Evolutionary conservation across 78 protist species (phyloP).

Genomic region (Emiliania huxleyi): DNA sequence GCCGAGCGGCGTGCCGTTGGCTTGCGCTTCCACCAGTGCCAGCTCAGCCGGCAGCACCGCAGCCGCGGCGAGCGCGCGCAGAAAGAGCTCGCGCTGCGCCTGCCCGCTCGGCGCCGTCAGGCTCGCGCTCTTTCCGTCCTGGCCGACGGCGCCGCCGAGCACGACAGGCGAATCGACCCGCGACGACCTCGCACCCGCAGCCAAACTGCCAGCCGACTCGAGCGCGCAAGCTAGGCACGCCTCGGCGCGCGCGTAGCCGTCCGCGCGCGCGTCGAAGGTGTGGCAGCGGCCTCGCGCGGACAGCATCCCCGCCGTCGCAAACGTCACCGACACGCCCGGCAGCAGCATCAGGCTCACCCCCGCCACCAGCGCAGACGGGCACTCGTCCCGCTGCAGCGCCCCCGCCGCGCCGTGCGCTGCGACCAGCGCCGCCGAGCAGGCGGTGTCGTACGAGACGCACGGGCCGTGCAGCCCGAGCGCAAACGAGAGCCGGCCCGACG

Average conservation of each 20-base stretch:
- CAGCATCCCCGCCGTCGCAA: slow-evolving; percentile 52
- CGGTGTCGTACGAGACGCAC: slow-evolving; percentile 72
- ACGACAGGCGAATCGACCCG: neutral
- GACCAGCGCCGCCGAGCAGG: slow-evolving; percentile 81
- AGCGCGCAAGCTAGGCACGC: slow-evolving; percentile 70
- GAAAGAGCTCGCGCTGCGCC: slow-evolving; percentile 63
- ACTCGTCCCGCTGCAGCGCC: neutral
- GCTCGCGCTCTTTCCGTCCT: slow-evolving; percentile 62
- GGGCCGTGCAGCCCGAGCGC: slow-evolving; percentile 58
- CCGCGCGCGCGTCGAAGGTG: slow-evolving; percentile 69
- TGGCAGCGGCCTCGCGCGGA: slow-evolving; percentile 62
- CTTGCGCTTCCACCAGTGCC: slow-evolving; percentile 29
- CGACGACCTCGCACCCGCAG: no score
- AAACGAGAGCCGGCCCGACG: slow-evolving; percentile 65
- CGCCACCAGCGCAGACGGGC: neutral
- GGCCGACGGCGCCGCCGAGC: neutral
- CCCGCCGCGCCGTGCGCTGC: slow-evolving; percentile 61
- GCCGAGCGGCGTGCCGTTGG: slow-evolving; percentile 56
- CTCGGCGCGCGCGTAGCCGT: slow-evolving; percentile 86
- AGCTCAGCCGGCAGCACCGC: slow-evolving; percentile 22
- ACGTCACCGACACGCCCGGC: neutral
- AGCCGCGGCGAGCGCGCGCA: slow-evolving; percentile 39
- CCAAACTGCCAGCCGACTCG: no score
- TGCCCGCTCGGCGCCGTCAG: slow-evolving; percentile 59
- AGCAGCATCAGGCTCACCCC: neutral